phyloP scores from a whole-genome alignment of 805 yeast species.

The Ogataea nonfermentans region DNA sequence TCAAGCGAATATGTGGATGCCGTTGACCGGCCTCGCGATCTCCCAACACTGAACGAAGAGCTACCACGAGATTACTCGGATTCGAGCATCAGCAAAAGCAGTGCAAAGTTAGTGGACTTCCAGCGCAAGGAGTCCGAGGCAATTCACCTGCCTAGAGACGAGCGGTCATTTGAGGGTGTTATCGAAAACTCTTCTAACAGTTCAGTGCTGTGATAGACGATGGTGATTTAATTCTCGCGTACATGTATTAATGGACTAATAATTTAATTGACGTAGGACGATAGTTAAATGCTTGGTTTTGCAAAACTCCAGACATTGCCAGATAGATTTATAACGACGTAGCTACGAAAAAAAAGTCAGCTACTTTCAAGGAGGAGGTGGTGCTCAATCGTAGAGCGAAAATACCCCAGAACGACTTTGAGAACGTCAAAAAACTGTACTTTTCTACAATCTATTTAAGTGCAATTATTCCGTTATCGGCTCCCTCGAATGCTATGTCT shows the following conservation, averaged over 20 bases:
- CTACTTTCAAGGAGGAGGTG: too few relatives aligned
- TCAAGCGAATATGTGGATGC: constrained; percentile 18
- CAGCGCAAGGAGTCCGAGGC: constrained; percentile 45
- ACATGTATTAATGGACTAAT: constrained; percentile 1
- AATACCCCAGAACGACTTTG: too few relatives aligned
- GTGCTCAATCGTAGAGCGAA: too few relatives aligned
- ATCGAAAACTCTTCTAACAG: constrained; percentile 20
- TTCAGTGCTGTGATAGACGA: constrained; percentile 11
- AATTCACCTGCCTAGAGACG: constrained; percentile 31
- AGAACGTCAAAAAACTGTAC: too few relatives aligned
- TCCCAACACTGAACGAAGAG: constrained; percentile 16
- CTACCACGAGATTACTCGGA: constrained; percentile 16
- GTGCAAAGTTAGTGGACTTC: constrained; percentile 47
- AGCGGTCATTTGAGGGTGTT: constrained; percentile 22
- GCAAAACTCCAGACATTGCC: too few relatives aligned
- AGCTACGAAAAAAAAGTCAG: too few relatives aligned
- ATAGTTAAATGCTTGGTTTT: too few relatives aligned
- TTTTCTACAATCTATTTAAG: too few relatives aligned
- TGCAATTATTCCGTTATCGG: too few relatives aligned
- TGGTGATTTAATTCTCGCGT: constrained; percentile 12
- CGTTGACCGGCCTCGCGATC: constrained; percentile 10
- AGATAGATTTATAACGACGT: too few relatives aligned
- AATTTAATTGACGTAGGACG: too few relatives aligned
- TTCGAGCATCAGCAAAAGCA: constrained; percentile 15
- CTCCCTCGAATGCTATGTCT: background rate